Evolutionary conservation across 2,329 filamentous ascomycete genomes (phyloP), one percentile per base, ranked within the genome.

Genomic region (Scleromitrula shiraiana): DNA sequence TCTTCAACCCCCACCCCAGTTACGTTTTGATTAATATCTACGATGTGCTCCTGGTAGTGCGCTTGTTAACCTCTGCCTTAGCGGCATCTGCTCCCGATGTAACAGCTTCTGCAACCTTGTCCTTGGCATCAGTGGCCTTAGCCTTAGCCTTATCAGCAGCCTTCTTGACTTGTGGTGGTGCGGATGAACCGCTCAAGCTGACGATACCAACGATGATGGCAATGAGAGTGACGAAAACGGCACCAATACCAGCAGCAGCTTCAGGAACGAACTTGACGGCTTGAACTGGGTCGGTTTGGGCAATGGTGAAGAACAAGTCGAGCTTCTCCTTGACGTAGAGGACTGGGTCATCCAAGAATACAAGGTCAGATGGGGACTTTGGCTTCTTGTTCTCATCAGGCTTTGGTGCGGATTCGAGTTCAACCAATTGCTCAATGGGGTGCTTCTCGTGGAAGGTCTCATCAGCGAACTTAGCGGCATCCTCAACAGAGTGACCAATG

Each of bases 401-500:
- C 79, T 91, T 89, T 63, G 91, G 90, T 78, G 84, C 87, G 61
- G 77, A 77, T 50, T 83, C 84, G 59, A 86, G 79, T 67, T 93
- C 86, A 59, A 87, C 76, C 40, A 83, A 80, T 75, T 85, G 78
- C 76, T 98, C 93, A 43, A 87, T 73, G 48, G 82, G 75, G 67
- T 82, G 77, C 86, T 98, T 98, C 72, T 88, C 71, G 64, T 88
- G 83, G 69, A 90, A 98, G 47, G 88, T 88, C 78, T 95, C 88
- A 56, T 85, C 77, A 62, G 88, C 85, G 64, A 98, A 76, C 73
- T 90, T 85, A 69, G 85, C 82, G 54, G 93, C 93, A 59, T 98
- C 93, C 65, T 88, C 88, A 59, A 93, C 68, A 17, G 91, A 97
- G 82, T 98, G 93, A 56, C 93, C 93, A 67, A 98, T 89, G 80